Conservation (phyloP, 805 yeast species). For the Blastobotrys mokoenaii region DNA sequence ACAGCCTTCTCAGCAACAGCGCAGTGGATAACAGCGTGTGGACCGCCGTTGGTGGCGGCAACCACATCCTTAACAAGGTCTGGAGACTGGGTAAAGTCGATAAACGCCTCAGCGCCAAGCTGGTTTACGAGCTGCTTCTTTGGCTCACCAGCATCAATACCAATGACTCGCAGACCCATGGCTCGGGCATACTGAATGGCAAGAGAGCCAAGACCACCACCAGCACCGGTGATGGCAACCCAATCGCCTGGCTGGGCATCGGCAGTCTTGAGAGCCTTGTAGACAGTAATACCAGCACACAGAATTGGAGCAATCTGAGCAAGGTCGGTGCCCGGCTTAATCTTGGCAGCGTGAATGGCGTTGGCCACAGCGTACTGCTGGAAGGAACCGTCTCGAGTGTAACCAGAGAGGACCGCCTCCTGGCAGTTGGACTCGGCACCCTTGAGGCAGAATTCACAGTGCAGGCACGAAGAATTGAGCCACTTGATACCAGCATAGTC, state of each 20-base stretch:
- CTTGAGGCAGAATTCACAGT: constrained; percentile 68
- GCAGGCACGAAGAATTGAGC: constrained; percentile 69
- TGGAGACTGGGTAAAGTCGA: constrained; percentile 48
- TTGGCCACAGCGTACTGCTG: constrained; percentile 87
- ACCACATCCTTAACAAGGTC: constrained; percentile 49
- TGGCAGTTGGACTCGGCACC: constrained; percentile 64
- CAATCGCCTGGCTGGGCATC: constrained; percentile 44
- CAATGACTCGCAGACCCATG: constrained; percentile 49
- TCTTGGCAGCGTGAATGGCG: constrained; percentile 76
- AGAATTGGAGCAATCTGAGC: constrained; percentile 41
- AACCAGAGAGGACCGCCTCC: constrained; percentile 67
- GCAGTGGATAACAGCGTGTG: constrained; percentile 68
- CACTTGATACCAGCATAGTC: constrained; percentile 80
- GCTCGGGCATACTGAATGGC: constrained; percentile 54
- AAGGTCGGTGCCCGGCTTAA: constrained; percentile 66
- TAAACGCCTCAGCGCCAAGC: constrained; percentile 46
- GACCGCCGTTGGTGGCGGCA: constrained; percentile 60
- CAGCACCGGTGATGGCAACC: constrained; percentile 55
- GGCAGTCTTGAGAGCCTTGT: constrained; percentile 51
- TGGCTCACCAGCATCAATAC: constrained; percentile 48
- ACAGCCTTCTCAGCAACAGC: constrained; percentile 67
- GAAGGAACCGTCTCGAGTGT: constrained; percentile 86
- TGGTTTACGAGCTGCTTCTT: constrained; percentile 38
- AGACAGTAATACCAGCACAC: constrained; percentile 58
- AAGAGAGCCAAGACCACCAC: constrained; percentile 53